Evolutionary conservation across 768 basidiomycete genomes (phyloP).

Genomic region (Collybia mongolica): DNA sequence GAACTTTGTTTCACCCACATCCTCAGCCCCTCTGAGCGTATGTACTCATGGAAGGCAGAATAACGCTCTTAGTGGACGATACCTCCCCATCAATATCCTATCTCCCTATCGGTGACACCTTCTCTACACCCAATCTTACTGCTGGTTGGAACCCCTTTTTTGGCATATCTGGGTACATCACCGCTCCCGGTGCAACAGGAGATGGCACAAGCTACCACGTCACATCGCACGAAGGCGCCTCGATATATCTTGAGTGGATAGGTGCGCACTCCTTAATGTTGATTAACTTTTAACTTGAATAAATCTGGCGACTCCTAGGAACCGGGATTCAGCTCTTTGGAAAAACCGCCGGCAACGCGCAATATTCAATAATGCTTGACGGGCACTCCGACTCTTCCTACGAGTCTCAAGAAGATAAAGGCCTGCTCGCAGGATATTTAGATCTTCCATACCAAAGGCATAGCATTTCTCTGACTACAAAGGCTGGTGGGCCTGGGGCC

Average conservation of each 20-base stretch:
- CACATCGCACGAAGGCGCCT: slow-evolving; percentile 60
- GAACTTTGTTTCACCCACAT: no score
- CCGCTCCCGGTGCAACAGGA: slow-evolving; percentile 39
- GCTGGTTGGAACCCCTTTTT: slow-evolving; percentile 74
- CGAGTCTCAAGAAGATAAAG: slow-evolving; percentile 23
- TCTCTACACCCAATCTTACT: slow-evolving; percentile 43
- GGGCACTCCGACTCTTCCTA: slow-evolving; percentile 27
- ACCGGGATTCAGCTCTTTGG: slow-evolving; percentile 64
- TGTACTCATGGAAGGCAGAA: slow-evolving; percentile 13
- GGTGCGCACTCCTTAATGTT: slow-evolving; percentile 40
- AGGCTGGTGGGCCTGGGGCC: no score
- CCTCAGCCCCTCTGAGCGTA: neutral
- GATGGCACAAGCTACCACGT: slow-evolving; percentile 59
- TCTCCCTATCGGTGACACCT: slow-evolving; percentile 57
- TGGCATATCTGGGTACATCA: slow-evolving; percentile 45
- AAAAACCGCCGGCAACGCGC: slow-evolving; percentile 34
- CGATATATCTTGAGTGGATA: slow-evolving; percentile 55
- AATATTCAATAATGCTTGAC: slow-evolving; percentile 54
- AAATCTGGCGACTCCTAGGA: slow-evolving; percentile 35
- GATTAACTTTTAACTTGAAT: neutral
- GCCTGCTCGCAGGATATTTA: slow-evolving; percentile 49
- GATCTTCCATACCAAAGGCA: slow-evolving; percentile 50
- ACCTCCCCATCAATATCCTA: slow-evolving; percentile 65
- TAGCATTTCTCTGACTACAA: slow-evolving; percentile 46
- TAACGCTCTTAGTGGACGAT: slow-evolving; percentile 47